Evolutionary conservation across 345 rosid species (phyloP).

Genomic region (Streptanthus diversifolius): DNA sequence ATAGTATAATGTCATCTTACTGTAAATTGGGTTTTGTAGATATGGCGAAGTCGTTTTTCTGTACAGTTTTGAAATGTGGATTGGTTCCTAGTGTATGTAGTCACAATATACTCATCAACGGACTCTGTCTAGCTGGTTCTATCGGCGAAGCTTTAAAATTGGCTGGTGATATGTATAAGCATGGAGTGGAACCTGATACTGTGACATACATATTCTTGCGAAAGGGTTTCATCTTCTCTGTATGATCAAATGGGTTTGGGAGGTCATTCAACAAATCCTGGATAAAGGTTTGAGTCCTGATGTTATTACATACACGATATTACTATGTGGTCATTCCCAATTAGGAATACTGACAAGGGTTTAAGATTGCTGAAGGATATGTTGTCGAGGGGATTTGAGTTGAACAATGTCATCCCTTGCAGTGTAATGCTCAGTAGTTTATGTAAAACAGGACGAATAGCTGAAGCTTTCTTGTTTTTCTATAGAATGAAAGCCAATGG

Average conservation of each 20-base stretch:
- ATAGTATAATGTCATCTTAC: constrained; percentile 62
- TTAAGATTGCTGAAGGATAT: constrained; percentile 50
- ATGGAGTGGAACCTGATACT: constrained; percentile 62
- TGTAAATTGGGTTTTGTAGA: constrained; percentile 68
- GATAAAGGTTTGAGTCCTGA: constrained; percentile 56
- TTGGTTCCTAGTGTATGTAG: constrained; percentile 62
- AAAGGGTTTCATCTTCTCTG: constrained; percentile 58
- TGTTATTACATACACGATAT: constrained; percentile 46
- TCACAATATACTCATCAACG: constrained; percentile 77
- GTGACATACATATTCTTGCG: constrained; percentile 65
- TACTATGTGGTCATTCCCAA: constrained; percentile 60
- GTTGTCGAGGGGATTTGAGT: constrained; percentile 50
- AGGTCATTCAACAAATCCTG: constrained; percentile 43
- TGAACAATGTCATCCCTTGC: constrained; percentile 43
- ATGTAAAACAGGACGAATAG: constrained; percentile 54
- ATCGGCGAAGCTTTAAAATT: constrained; percentile 64
- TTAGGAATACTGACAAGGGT: constrained; percentile 52
- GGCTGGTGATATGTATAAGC: constrained; percentile 52
- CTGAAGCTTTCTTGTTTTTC: constrained; percentile 50
- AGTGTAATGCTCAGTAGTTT: constrained; percentile 60
- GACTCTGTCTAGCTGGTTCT: constrained; percentile 64
- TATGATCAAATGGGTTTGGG: constrained; percentile 46
- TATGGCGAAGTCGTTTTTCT: constrained; percentile 57
- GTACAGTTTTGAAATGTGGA: constrained; percentile 70
- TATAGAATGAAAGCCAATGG: constrained; percentile 51